Percentiles rank a stretch among this genome's conserved stretches.
Evolutionary conservation across 371 early-diverging fungal species (phyloP).

Genomic region (Mucor indicus): DNA sequence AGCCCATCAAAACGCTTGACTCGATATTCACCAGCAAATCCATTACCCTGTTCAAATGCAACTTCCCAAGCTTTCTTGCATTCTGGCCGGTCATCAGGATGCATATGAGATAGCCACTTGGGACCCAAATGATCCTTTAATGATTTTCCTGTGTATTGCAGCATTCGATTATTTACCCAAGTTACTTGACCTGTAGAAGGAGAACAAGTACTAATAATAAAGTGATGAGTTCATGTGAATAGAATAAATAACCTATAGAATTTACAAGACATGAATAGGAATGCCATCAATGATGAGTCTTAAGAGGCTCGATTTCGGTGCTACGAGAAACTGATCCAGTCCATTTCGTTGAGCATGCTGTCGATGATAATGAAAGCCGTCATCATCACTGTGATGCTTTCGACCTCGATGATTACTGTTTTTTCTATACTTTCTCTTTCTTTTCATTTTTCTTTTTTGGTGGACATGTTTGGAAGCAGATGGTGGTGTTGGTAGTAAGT

Average conservation of each 20-base stretch:
- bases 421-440: conserved; percentile 1
- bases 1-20: conserved; percentile 58
- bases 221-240: neutral
- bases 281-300: conserved; percentile 64
- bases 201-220: conserved; percentile 49
- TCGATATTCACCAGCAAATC: conserved; percentile 60
- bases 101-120: conserved; percentile 53
- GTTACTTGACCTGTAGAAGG: conserved; percentile 52
- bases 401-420: neutral
- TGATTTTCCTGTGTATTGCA: conserved; percentile 54
- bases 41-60: conserved; percentile 55
- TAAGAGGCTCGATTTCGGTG: conserved; percentile 53
- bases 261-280: conserved; percentile 66
- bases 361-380: conserved; percentile 23
- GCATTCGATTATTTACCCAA: conserved; percentile 61
- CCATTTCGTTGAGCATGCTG: conserved; percentile 8
- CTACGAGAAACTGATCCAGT: conserved; percentile 31
- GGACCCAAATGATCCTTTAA: conserved; percentile 53
- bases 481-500: neutral
- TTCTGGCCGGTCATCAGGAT: conserved; percentile 53
- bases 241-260: neutral
- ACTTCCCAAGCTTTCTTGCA: conserved; percentile 52
- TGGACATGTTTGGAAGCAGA: neutral
- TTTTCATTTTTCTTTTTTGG: neutral
- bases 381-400: conserved; percentile 13